Conservation (phyloP, 345 rosid genomes). For the Lepidium didymum region DNA sequence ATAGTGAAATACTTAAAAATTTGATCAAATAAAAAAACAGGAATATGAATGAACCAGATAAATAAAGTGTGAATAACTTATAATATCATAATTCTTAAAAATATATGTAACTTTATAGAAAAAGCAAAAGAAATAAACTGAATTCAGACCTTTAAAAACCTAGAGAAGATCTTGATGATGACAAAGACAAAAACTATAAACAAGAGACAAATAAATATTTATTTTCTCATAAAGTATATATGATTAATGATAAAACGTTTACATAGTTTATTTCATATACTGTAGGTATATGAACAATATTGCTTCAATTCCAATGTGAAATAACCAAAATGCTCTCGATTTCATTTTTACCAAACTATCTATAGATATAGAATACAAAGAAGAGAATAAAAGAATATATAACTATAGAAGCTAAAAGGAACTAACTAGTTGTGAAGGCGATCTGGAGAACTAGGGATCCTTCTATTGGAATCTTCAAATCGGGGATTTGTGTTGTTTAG, state of each 20-base stretch:
- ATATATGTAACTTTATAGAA: not conserved
- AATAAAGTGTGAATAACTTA: not conserved
- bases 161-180: constrained; percentile 1
- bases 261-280: not conserved
- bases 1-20: not conserved
- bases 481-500: constrained; percentile 18
- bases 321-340: not conserved
- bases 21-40: not conserved
- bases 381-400: not conserved
- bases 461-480: constrained; percentile 52
- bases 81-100: not conserved
- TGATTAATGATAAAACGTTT: not conserved
- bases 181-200: not conserved
- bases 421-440: constrained; percentile 70
- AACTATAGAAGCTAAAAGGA: not conserved
- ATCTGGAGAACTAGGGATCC: constrained; percentile 81
- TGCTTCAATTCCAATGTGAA: not conserved
- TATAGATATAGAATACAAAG: not conserved
- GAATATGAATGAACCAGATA: not conserved
- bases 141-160: not conserved
- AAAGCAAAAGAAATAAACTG: not conserved
- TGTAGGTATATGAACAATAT: not conserved
- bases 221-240: not conserved
- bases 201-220: not conserved
- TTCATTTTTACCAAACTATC: not conserved